Evolutionary conservation across 805 yeast species (phyloP).

Genomic region (Suhomyces tanzawaensis): DNA sequence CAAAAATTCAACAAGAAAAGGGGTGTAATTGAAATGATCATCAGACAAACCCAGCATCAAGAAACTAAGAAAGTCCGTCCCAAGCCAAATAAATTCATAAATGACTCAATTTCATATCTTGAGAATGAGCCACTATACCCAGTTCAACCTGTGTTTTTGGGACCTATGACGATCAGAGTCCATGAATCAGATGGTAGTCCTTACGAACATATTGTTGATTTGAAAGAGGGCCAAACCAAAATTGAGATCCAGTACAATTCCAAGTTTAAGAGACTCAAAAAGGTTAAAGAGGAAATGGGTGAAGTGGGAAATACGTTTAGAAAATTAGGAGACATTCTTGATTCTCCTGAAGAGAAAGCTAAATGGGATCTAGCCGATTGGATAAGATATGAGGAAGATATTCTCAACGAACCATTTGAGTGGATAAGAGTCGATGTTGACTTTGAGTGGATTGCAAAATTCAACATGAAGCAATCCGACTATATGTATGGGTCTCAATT

Average conservation of each 20-base stretch:
- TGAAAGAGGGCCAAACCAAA: constrained; percentile 80
- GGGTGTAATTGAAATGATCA: constrained; percentile 91
- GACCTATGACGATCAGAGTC: constrained; percentile 94
- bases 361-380: constrained; percentile 77
- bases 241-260: constrained; percentile 95
- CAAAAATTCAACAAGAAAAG: constrained; percentile 93
- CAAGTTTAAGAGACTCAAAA: constrained; percentile 78
- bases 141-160: constrained; percentile 63
- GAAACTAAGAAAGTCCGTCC: constrained; percentile 45
- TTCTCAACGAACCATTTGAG: constrained; percentile 84
- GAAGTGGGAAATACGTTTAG: constrained; percentile 35
- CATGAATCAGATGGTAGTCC: constrained; percentile 99
- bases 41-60: constrained; percentile 80
- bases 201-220: constrained; percentile 92
- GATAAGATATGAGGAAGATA: constrained; percentile 66
- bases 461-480: constrained; percentile 84
- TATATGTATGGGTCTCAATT: constrained; percentile 93
- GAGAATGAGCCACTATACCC: constrained; percentile 42
- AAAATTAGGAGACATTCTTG: constrained; percentile 73
- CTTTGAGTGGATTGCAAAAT: constrained; percentile 90
- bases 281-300: constrained; percentile 50
- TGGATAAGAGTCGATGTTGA: constrained; percentile 99
- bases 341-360: constrained; percentile 53
- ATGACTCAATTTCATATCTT: constrained; percentile 42
- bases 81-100: constrained; percentile 40